Percentiles rank a stretch among this genome's conserved stretches.
Conservation (phyloP, 2,329 filamentous ascomycete genomes). For the Thelonectria olida region DNA sequence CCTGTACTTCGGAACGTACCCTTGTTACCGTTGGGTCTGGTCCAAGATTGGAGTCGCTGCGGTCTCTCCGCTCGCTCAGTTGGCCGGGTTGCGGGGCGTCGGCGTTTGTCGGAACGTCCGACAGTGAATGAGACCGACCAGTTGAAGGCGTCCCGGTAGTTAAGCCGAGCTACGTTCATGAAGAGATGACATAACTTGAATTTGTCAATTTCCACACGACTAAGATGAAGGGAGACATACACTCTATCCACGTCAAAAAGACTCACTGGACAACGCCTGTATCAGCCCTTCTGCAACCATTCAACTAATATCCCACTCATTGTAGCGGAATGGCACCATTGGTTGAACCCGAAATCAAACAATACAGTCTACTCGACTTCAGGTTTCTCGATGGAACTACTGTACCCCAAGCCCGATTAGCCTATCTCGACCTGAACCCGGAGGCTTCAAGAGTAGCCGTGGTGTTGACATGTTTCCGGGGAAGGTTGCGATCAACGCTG, state of each 20-base stretch:
- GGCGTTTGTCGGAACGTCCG: neutral
- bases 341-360: neutral
- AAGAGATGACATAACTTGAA: too few species aligned
- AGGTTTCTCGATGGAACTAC: constrained; percentile 42
- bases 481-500: constrained; percentile 58
- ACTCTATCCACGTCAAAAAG: too few species aligned
- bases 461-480: constrained; percentile 64
- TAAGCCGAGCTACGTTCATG: too few species aligned
- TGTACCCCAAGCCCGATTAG: constrained; percentile 38
- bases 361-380: constrained; percentile 5
- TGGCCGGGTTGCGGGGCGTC: neutral
- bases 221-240: too few species aligned
- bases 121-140: neutral
- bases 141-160: neutral
- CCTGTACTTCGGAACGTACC: too few species aligned
- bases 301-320: too few species aligned
- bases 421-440: constrained; percentile 39
- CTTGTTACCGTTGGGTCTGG: too few species aligned
- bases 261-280: neutral
- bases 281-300: neutral
- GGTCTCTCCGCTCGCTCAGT: neutral
- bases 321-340: neutral
- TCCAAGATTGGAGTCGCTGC: neutral
- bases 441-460: constrained; percentile 51
- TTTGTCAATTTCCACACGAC: too few species aligned